Evolutionary conservation across 257 asterid species (phyloP).

Genomic region (Nicotiana tabacum): DNA sequence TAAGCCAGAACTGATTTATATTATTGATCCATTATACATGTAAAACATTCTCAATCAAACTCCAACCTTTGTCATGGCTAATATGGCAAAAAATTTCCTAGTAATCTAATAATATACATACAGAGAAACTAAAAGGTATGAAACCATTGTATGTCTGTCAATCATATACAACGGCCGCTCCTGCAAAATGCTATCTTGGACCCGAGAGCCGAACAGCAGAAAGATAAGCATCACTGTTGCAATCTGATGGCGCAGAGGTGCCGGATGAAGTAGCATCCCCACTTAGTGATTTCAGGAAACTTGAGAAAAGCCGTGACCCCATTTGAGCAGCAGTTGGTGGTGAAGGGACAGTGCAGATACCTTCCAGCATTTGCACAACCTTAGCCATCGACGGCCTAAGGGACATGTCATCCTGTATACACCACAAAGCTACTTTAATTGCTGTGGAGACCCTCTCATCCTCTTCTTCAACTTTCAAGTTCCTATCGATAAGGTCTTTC

Average conservation of each 20-base stretch:
- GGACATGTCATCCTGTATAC: constrained; percentile 88
- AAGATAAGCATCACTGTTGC: constrained; percentile 68
- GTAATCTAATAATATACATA: constrained; percentile 28
- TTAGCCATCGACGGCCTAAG: constrained; percentile 83
- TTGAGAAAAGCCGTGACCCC: constrained; percentile 60
- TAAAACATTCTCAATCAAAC: constrained; percentile 19
- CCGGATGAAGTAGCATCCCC: constrained; percentile 79
- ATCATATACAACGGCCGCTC: constrained; percentile 9
- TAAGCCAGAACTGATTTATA: background rate
- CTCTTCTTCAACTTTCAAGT: constrained; percentile 42
- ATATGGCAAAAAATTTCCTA: constrained; percentile 36
- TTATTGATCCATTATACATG: constrained; percentile 32
- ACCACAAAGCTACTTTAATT: constrained; percentile 85
- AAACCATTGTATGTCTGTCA: constrained; percentile 2
- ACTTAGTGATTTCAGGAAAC: constrained; percentile 51
- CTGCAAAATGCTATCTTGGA: constrained; percentile 59
- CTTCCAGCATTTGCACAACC: constrained; percentile 96
- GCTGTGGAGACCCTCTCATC: constrained; percentile 66
- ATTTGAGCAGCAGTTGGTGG: constrained; percentile 67
- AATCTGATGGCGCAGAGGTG: constrained; percentile 52
- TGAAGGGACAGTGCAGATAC: constrained; percentile 58
- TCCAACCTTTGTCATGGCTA: constrained; percentile 17
- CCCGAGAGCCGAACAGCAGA: constrained; percentile 92
- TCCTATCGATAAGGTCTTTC: constrained; percentile 56
- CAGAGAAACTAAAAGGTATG: background rate